Evolutionary conservation across 169 alveolate species (phyloP).

Genomic region (Cryptosporidium sp.): DNA sequence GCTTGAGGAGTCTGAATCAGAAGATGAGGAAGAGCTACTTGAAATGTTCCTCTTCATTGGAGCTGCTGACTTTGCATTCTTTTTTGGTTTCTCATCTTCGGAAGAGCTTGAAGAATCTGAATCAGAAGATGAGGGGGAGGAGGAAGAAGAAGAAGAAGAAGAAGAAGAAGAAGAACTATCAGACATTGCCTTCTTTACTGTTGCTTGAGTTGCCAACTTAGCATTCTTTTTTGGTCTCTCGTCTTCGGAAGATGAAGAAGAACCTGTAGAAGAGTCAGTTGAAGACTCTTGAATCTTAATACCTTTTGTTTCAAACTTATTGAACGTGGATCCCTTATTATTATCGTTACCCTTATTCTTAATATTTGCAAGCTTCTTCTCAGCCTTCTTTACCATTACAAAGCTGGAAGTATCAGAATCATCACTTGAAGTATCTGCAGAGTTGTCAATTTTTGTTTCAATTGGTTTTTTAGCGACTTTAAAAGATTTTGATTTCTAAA

Average conservation of each 20-base stretch:
- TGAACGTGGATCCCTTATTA: neutral
- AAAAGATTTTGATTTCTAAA: constrained; percentile 18
- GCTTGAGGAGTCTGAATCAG: constrained; percentile 19
- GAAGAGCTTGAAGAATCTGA: constrained; percentile 30
- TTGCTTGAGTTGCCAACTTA: neutral
- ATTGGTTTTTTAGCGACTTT: constrained; percentile 25
- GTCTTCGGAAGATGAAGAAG: constrained; percentile 43
- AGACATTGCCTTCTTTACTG: neutral
- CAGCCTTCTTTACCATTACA: constrained; percentile 69
- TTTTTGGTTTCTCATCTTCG: constrained; percentile 22
- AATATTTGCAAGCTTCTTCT: neutral
- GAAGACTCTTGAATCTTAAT: neutral
- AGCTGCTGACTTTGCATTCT: neutral
- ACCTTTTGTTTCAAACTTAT: neutral
- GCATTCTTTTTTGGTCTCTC: constrained; percentile 9
- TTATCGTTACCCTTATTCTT: neutral
- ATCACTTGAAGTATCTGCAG: constrained; percentile 59
- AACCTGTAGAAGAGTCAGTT: constrained; percentile 22
- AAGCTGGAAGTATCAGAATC: constrained; percentile 69
- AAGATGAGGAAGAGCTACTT: constrained; percentile 9
- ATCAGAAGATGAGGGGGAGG: constrained; percentile 16
- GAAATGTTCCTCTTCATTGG: constrained; percentile 25
- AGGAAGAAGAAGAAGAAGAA: constrained; percentile 7
- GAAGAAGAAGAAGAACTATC: constrained; percentile 1
- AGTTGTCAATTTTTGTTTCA: constrained; percentile 14